phyloP scores from a whole-genome alignment of 441 rosid genomes.

The Kokia cookei region DNA sequence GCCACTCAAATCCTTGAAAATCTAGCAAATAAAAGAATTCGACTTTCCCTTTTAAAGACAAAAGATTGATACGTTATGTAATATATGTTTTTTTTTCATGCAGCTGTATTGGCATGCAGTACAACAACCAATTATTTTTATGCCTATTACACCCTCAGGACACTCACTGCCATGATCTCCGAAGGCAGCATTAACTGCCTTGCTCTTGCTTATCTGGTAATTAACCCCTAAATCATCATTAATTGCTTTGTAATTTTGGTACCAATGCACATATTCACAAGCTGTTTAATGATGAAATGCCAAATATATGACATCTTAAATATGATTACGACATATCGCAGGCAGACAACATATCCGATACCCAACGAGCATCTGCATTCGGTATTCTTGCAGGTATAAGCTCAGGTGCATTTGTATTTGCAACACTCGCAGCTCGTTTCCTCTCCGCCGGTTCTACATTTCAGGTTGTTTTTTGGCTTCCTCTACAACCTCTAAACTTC shows the following conservation, averaged over 20 bases:
- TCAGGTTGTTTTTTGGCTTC: slow-evolving; percentile 35
- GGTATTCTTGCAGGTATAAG: slow-evolving; percentile 56
- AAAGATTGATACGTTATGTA: too few relatives aligned
- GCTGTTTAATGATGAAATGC: neutral
- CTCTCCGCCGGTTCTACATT: slow-evolving; percentile 46
- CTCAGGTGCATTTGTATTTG: slow-evolving; percentile 45
- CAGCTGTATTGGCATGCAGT: slow-evolving; percentile 75
- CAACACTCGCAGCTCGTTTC: slow-evolving; percentile 68
- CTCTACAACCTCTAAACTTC: neutral
- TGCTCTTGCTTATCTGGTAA: slow-evolving; percentile 83
- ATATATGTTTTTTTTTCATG: neutral
- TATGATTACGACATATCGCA: slow-evolving; percentile 10
- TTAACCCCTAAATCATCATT: neutral
- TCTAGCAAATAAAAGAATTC: too few relatives aligned
- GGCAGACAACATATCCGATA: slow-evolving; percentile 56
- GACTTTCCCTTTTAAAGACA: too few relatives aligned
- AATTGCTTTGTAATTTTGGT: neutral
- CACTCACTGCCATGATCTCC: slow-evolving; percentile 59
- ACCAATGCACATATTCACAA: neutral
- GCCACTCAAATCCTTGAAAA: too few relatives aligned
- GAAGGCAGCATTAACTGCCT: slow-evolving; percentile 68
- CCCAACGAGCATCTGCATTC: slow-evolving; percentile 55
- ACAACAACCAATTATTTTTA: slow-evolving; percentile 60
- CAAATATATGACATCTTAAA: too few relatives aligned
- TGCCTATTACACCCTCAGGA: slow-evolving; percentile 49